Base-by-base conservation (phyloP, 2,329 filamentous ascomycete species). In the Penicillium sp. region DNA sequence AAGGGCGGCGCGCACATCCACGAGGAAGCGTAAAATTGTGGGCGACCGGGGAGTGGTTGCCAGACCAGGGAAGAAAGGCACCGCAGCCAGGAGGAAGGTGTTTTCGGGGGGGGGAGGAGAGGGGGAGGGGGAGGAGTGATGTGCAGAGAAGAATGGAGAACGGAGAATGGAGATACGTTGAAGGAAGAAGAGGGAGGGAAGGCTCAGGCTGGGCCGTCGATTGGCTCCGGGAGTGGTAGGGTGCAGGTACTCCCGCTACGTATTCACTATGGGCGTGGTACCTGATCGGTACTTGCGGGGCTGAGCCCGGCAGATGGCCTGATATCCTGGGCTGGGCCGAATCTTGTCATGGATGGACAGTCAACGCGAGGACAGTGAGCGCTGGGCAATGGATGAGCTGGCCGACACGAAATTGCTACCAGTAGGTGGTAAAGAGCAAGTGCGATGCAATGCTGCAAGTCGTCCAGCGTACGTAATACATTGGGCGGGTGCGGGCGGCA, bases 1-100 rank as follows among this genome's bases (percentile, higher is more conserved):
- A 54, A 51, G 50, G 44, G 53, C 44, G 51, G 54, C 50, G 56
- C 55, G 56, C 57, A 53, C 64, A 67, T 67, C 57, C 61, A 65
- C 48, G 42, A 46, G 40, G 45, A 27, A 26, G 25, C 37, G 23
- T 27, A 41, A 15, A 49, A 29, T 37, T 29, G 39, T 37, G 27
- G 30, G n/a, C n/a, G n/a, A n/a, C n/a, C n/a, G n/a, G n/a, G n/a
- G n/a, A n/a, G n/a, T n/a, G n/a, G 25, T 28, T 13, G 27, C 36
- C 36, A 43, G 33, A 35, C 37, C 47, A 42, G 40, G 41, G 43
- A 25, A 14, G 15, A 28, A 35, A 43, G 42, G 30, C 34, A 43
- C 42, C 36, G 44, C 37, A 40, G 41, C 39, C 46, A 33, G 11
- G 23, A 17, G 31, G 29, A n/a, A n/a, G 15, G 13, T 14, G 30